phyloP scores from a whole-genome alignment of 2,329 filamentous ascomycete genomes.

The Mycocentrospora acerina region DNA sequence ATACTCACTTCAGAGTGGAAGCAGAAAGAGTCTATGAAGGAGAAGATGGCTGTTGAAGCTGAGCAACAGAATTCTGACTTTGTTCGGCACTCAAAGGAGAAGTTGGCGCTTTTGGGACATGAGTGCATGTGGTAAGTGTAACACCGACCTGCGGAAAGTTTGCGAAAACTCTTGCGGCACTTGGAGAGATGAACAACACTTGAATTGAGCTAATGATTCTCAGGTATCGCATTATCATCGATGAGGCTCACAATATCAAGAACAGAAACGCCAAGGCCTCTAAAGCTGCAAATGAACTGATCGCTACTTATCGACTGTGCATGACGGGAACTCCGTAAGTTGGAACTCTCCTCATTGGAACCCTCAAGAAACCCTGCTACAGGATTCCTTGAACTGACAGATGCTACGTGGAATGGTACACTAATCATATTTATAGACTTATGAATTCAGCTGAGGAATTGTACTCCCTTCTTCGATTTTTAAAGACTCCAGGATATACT shows the following conservation, averaged over 20 bases:
- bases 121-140: conserved; percentile 55
- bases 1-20: conserved; percentile 69
- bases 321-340: conserved; percentile 70
- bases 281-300: conserved; percentile 60
- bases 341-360: too few species aligned
- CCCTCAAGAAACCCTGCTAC: too few species aligned
- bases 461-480: conserved; percentile 74
- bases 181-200: too few species aligned
- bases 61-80: conserved; percentile 38
- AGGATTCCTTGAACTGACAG: too few species aligned
- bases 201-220: background rate
- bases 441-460: conserved; percentile 83
- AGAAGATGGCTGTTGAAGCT: conserved; percentile 46
- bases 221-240: conserved; percentile 63
- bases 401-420: too few species aligned
- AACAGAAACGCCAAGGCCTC: conserved; percentile 66
- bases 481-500: conserved; percentile 74
- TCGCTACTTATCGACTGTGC: conserved; percentile 67
- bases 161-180: too few species aligned
- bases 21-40: conserved; percentile 55
- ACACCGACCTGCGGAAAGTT: conserved; percentile 43
- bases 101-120: conserved; percentile 57
- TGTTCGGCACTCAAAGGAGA: conserved; percentile 21
- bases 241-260: conserved; percentile 82
- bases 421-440: conserved; percentile 52